Evolutionary conservation across 345 rosid genomes (phyloP).

Genomic region (Eucalyptus coolabah): DNA sequence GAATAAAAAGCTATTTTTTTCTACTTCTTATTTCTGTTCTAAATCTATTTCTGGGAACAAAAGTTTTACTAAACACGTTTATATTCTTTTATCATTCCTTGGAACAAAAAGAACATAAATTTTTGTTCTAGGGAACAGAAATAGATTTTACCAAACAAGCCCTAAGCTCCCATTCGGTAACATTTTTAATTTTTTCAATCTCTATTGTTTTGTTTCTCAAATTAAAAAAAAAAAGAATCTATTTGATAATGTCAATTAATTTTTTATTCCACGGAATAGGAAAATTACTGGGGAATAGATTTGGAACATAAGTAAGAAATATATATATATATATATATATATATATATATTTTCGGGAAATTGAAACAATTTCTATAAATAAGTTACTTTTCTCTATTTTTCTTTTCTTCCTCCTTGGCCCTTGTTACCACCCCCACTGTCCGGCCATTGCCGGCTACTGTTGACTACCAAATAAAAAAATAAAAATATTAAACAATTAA

Average conservation of each 20-base stretch:
- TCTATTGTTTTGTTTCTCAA: rapidly evolving
- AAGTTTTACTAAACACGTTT: no score
- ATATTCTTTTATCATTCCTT: no score
- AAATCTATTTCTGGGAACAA: rapidly evolving
- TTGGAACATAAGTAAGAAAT: rapidly evolving
- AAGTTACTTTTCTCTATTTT: rapidly evolving
- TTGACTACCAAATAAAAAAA: rapidly evolving
- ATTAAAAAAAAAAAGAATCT: rapidly evolving
- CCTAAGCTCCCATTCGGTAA: no score
- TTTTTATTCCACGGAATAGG: rapidly evolving
- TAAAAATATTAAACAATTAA: rapidly evolving
- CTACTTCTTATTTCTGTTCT: no score
- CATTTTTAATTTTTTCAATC: rapidly evolving
- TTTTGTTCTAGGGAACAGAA: rapidly evolving
- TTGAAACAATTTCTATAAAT: rapidly evolving
- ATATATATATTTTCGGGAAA: no score
- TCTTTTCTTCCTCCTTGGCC: no score
- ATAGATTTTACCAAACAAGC: no score
- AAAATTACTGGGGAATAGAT: rapidly evolving
- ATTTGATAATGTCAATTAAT: rapidly evolving
- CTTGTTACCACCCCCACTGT: rapidly evolving
- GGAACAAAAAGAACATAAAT: rapidly evolving
- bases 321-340: no score
- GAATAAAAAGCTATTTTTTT: no score
- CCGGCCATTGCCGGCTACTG: rapidly evolving